Evolutionary conservation across 2,329 filamentous ascomycete species (phyloP).

Genomic region (Arachnomyces sp.): DNA sequence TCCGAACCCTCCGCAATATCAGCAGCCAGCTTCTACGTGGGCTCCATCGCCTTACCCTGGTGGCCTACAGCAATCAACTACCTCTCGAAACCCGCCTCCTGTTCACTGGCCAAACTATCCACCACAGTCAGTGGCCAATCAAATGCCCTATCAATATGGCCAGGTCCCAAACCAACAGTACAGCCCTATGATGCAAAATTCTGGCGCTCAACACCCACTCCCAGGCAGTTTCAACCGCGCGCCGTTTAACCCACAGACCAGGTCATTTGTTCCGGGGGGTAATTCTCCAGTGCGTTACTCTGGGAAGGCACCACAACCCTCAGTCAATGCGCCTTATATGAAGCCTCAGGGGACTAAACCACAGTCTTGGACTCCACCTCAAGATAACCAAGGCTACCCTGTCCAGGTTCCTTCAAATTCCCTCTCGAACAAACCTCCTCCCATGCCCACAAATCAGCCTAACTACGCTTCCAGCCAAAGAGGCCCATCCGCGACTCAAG

Average conservation of each 20-base stretch:
- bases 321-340: slow-evolving; percentile 20
- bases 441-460: slow-evolving; percentile 15
- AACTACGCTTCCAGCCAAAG: slow-evolving; percentile 6
- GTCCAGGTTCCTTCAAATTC: not conserved
- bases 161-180: slow-evolving; percentile 60
- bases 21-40: slow-evolving; percentile 26
- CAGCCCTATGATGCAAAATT: slow-evolving; percentile 58
- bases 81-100: slow-evolving; percentile 32
- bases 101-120: slow-evolving; percentile 33
- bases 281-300: slow-evolving; percentile 24
- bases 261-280: slow-evolving; percentile 73
- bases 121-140: slow-evolving; percentile 30
- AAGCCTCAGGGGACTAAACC: slow-evolving; percentile 17
- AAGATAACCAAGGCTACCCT: slow-evolving; percentile 13
- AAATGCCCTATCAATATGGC: slow-evolving; percentile 63
- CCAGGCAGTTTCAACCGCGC: slow-evolving; percentile 78
- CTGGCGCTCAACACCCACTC: slow-evolving; percentile 71
- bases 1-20: slow-evolving; percentile 25
- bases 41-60: slow-evolving; percentile 25
- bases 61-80: slow-evolving; percentile 26
- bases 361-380: slow-evolving; percentile 22
- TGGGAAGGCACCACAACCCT: slow-evolving; percentile 23
- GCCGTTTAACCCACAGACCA: slow-evolving; percentile 88
- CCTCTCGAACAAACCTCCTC: slow-evolving; percentile 4
- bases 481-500: slow-evolving; percentile 18